Base-by-base conservation (phyloP, 495 filamentous ascomycete species). In the Copromyces sp. region DNA sequence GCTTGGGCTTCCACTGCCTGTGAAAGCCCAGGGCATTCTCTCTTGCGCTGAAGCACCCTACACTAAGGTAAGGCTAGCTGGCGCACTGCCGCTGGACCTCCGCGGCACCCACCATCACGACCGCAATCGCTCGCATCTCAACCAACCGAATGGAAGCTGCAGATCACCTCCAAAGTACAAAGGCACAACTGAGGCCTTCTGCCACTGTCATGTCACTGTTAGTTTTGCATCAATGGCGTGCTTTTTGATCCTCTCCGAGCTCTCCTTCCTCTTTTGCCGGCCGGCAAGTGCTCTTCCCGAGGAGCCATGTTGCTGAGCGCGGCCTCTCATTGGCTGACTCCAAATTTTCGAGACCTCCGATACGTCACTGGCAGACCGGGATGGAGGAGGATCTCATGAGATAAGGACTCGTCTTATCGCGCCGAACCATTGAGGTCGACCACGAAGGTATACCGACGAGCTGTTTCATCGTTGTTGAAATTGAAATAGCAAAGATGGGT, bases 271-370 rank as follows among this genome's bases (percentile, higher is more conserved):
- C 53, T 61, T 32, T 35, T 65, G 53, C 53, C 53, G 53, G 53
- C 53, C 16, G 53, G 53, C 53, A 65, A 16, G 8, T 16, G 29
- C 1, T 65, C 4, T 29, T 6, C 29, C 53, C 12, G 53, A 35
- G 53, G 53, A 65, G 29, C 29, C 29, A 32, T 17, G 47, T 0
- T 0, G 11, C 45, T 53, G 20, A 53, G 20, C 11, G 24, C 47
- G 14, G 14, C 14, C 29, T 35, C 29, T 16, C 12, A 65, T 65
- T 65, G 53, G 53, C 7, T 35, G 53, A 35, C 53, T 65, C 69
- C 61, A 69, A 74, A 76, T 69, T 75, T 75, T 68, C 68, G 53
- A 68, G 70, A 61, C 39, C 72, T 77, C 74, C 68, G 77, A 80
- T 77, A 80, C 78, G 78, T 80, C 78, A 80, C 32, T 41, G 38